Evolutionary conservation across 805 yeast genomes (phyloP), one percentile per base, ranked within the genome.

Genomic region (Barnettozyma siamensis): DNA sequence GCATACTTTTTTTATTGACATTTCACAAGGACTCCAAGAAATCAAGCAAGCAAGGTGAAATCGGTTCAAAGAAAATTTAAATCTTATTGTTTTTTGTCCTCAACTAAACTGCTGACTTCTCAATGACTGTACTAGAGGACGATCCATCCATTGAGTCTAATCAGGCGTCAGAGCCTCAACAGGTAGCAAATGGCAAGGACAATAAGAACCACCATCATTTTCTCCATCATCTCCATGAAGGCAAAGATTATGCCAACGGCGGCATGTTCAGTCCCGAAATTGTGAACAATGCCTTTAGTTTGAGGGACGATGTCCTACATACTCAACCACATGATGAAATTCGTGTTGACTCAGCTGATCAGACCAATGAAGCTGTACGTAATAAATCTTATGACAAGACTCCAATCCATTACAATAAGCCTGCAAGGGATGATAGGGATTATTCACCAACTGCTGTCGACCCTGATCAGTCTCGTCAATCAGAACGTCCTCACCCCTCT

Each of bases 271-370:
- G 29, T 12, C 42, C 49, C 3, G 38, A 45, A 12, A 12, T 34
- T 2, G 24, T 45, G 17, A 45, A 45, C 40, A 45, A 45, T 33
- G 42, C 41, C 9, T 37, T 46, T 28, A 33, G 35, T 26, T 36
- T 46, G 33, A 46, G 35, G 28, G 40, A 40, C 3, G 47, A 46
- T 11, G 20, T 43, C 2, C 34, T 46, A 9, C 33, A 30, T 12
- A 18, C 35, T 6, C 50, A 47, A 7, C 41, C 38, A 4, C 51
- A 54, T 4, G 55, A 48, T 27, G 53, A 54, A 3, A 54, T 50
- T 9, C 55, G 49, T 6, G 57, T 48, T 2, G 59, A 57, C 12
- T 53, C 44, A 2, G 52, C 45, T 4, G 53, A 46, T 1, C 53
- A 47, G 8, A 60, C 50, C 2, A 11, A 20, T 17, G 37, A 36